phyloP scores from a whole-genome alignment of 2,329 filamentous ascomycete species.

The Neofusicoccum sp. region DNA sequence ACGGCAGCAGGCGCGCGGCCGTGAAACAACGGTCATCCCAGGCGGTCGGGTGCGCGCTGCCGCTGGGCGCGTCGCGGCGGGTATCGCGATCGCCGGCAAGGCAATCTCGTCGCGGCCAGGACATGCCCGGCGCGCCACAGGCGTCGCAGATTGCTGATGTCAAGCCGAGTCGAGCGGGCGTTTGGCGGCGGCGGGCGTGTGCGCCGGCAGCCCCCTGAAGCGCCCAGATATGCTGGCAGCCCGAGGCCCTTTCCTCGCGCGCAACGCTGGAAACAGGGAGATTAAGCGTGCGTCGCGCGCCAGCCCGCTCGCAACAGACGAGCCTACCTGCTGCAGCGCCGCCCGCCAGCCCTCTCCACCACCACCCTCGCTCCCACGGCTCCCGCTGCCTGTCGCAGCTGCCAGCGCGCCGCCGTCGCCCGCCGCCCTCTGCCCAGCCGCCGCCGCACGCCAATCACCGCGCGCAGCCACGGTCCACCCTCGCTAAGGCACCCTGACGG shows the following conservation, averaged over 20 bases:
- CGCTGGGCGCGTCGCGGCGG: neutral
- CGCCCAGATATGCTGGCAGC: conserved; percentile 7
- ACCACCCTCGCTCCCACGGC: conserved; percentile 4
- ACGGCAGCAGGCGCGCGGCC: conserved; percentile 10
- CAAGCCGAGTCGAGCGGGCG: conserved; percentile 13
- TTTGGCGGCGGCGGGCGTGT: conserved; percentile 3
- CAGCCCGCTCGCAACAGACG: conserved; percentile 9
- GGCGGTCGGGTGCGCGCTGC: neutral
- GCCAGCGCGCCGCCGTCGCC: neutral
- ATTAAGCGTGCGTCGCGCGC: conserved; percentile 11
- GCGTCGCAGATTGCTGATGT: conserved; percentile 17
- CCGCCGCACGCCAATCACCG: conserved; percentile 10
- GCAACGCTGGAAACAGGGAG: conserved; percentile 9
- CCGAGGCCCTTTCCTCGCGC: conserved; percentile 11
- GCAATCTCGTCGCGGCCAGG: conserved; percentile 15
- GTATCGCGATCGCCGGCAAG: conserved; percentile 15
- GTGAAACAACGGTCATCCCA: conserved; percentile 13
- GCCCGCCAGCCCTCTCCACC: conserved; percentile 9
- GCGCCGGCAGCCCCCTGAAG: conserved; percentile 10
- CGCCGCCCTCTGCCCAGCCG: conserved; percentile 1
- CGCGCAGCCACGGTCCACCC: conserved; percentile 14
- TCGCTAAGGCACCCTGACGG: conserved; percentile 14
- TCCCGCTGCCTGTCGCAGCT: conserved; percentile 9
- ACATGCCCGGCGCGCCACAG: conserved; percentile 13
- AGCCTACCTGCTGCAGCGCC: conserved; percentile 5